Evolutionary conservation across 2,329 filamentous ascomycete genomes (phyloP).

Genomic region (Stagonosporopsis cucurbitacearum): DNA sequence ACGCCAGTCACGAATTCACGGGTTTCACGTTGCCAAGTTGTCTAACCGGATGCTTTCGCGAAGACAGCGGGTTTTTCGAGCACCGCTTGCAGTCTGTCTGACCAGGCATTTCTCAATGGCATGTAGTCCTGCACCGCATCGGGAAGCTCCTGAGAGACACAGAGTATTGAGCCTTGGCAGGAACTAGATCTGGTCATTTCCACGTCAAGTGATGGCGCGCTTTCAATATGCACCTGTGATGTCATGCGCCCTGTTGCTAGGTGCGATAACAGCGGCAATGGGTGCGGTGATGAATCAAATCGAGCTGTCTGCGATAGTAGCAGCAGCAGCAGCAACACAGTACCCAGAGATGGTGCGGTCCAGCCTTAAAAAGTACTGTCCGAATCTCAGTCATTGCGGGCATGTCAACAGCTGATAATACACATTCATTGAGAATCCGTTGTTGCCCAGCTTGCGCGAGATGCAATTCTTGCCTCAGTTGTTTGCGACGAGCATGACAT

Average conservation of each 20-base stretch:
- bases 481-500: conserved; percentile 14
- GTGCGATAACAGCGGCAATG: not conserved
- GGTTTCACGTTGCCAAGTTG: conserved; percentile 19
- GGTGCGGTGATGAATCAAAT: not conserved
- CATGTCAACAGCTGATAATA: not conserved
- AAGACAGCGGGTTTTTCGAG: not conserved
- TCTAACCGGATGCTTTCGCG: conserved; percentile 11
- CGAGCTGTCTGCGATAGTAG: not conserved
- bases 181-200: conserved; percentile 14
- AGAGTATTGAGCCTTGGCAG: conserved; percentile 27
- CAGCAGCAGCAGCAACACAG: not conserved
- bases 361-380: not conserved
- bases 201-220: conserved; percentile 20
- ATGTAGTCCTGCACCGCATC: conserved; percentile 4
- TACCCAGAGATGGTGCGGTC: not conserved
- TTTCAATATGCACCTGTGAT: conserved; percentile 10
- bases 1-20: conserved; percentile 14
- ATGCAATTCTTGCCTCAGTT: not conserved
- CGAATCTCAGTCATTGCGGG: not conserved
- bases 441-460: not conserved
- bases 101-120: not conserved
- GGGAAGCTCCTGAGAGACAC: conserved; percentile 5
- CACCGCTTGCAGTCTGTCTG: conserved; percentile 13
- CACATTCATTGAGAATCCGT: not conserved
- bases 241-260: conserved; percentile 11